Conservation (phyloP, 495 filamentous ascomycete species). For the Evernia prunastri region DNA sequence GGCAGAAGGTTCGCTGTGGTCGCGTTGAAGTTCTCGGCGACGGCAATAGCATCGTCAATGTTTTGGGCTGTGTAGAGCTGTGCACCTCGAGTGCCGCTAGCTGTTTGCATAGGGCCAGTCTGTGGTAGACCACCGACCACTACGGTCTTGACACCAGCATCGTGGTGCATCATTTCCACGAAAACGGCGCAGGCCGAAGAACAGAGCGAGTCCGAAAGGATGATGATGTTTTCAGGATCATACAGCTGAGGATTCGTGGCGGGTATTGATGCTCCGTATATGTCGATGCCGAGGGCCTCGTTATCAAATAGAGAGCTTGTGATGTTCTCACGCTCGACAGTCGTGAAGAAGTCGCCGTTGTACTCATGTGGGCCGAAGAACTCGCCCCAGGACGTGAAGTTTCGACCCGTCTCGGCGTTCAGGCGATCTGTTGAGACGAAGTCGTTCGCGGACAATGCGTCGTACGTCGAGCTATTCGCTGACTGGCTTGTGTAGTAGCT, state of each 20-base stretch:
- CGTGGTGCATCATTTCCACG: conserved; percentile 45
- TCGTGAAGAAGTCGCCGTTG: conserved; percentile 41
- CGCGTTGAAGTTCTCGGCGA: conserved; percentile 20
- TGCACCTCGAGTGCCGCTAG: conserved; percentile 33
- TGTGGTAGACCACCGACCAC: conserved; percentile 41
- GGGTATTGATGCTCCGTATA: conserved; percentile 32
- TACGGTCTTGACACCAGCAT: conserved; percentile 42
- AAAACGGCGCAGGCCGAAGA: conserved; percentile 46
- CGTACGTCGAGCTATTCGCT: conserved; percentile 14
- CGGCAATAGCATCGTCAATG: conserved; percentile 31
- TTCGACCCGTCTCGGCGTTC: conserved; percentile 37
- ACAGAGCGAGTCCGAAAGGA: conserved; percentile 46
- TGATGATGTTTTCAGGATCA: conserved; percentile 43
- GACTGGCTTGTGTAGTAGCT: conserved; percentile 27
- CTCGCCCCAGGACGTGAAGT: conserved; percentile 48
- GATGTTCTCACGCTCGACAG: conserved; percentile 42
- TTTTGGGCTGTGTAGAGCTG: conserved; percentile 12
- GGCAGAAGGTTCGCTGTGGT: conserved; percentile 22
- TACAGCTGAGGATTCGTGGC: conserved; percentile 35
- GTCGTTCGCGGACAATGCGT: conserved; percentile 30
- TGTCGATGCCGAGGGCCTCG: conserved; percentile 30
- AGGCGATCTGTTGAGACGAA: conserved; percentile 38
- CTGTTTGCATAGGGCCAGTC: conserved; percentile 38
- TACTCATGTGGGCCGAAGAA: conserved; percentile 40
- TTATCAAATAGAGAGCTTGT: conserved; percentile 38